These are phyloP conservation scores for Styphnolobium japonicum DNA, from an alignment of 306 rosid genomes.

Conservation along the genomic window DNA sequence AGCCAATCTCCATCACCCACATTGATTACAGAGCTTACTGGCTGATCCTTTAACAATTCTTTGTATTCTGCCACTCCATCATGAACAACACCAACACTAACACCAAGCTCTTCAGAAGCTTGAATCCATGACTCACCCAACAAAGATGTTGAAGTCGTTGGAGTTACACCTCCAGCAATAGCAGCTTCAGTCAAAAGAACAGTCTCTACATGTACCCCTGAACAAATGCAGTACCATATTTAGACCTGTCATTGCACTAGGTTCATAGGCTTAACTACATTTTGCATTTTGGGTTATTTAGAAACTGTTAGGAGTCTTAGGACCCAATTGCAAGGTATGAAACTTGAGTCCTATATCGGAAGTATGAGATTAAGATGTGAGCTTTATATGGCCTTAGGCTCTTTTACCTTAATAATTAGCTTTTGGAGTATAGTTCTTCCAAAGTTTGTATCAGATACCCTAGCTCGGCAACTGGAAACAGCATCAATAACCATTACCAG, in stretches of 20 bases:
- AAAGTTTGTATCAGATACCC: too few relatives aligned
- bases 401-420: too few relatives aligned
- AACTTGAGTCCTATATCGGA: too few relatives aligned
- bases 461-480: slow-evolving; percentile 1
- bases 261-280: not conserved
- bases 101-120: slow-evolving; percentile 61
- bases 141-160: slow-evolving; percentile 50
- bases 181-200: slow-evolving; percentile 64
- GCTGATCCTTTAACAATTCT: slow-evolving; percentile 26
- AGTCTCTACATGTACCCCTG: slow-evolving; percentile 57
- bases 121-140: slow-evolving; percentile 70
- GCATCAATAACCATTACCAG: not conserved
- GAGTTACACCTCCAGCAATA: slow-evolving; percentile 72
- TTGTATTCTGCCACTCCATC: slow-evolving; percentile 37
- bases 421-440: too few relatives aligned
- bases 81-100: slow-evolving; percentile 27
- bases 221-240: slow-evolving; percentile 18
- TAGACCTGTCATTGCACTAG: not conserved
- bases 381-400: too few relatives aligned
- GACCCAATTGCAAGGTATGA: too few relatives aligned
- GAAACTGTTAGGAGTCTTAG: too few relatives aligned
- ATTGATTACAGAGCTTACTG: slow-evolving; percentile 24
- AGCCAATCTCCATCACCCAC: slow-evolving; percentile 38
- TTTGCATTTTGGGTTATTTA: not conserved
- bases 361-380: too few relatives aligned